A percentile compares a stretch with the other conserved stretches of the same genome.
Evolutionary conservation across 106 monocot genomes (phyloP).

Genomic region (Acorus gramineus): DNA sequence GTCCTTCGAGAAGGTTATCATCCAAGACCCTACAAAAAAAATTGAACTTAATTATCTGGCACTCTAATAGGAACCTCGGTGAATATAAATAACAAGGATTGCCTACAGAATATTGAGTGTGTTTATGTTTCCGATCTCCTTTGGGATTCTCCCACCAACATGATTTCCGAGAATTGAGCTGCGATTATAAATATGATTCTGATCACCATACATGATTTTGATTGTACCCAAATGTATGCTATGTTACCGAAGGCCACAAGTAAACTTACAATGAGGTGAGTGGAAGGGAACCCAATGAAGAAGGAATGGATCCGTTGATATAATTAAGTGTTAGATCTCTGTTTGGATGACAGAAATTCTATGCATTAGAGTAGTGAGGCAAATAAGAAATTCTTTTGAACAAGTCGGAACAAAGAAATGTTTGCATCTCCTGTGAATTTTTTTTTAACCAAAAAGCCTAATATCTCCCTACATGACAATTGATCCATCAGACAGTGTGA

Average conservation of each 20-base stretch:
- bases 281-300: slow-evolving; percentile 11
- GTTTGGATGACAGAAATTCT: not conserved
- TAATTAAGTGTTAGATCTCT: slow-evolving; percentile 22
- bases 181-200: not conserved
- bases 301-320: slow-evolving; percentile 16
- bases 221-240: not conserved
- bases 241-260: not conserved
- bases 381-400: too few relatives aligned
- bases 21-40: slow-evolving; percentile 11
- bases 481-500: too few relatives aligned
- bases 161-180: slow-evolving; percentile 18
- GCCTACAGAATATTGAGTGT: slow-evolving; percentile 11
- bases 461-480: too few relatives aligned
- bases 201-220: not conserved
- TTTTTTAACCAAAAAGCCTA: too few relatives aligned
- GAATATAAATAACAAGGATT: not conserved
- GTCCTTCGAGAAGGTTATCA: slow-evolving; percentile 12
- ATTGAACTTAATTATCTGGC: too few relatives aligned
- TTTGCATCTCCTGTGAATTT: too few relatives aligned
- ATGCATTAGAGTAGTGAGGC: too few relatives aligned
- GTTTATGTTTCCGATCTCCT: slow-evolving; percentile 11
- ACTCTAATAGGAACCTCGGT: too few relatives aligned
- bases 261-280: slow-evolving; percentile 9
- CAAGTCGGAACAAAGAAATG: not conserved
- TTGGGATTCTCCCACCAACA: slow-evolving; percentile 14